Evolutionary conservation across 495 filamentous ascomycete genomes (phyloP).

Genomic region (Immersiella caudata): DNA sequence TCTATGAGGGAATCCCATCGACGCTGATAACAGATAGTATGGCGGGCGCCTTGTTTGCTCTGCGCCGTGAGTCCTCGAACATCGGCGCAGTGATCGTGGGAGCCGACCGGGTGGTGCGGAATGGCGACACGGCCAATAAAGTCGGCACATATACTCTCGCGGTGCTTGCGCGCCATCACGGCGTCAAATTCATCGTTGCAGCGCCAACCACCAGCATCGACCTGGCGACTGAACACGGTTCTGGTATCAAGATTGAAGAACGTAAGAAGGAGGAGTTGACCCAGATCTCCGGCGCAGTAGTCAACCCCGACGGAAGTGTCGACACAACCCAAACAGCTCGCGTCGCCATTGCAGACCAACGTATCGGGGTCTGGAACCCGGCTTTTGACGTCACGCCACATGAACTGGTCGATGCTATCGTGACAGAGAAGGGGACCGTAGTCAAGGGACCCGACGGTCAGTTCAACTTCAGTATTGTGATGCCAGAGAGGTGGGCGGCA

Average conservation of each 20-base stretch:
- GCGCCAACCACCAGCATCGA: constrained; percentile 95
- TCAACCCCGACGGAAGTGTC: constrained; percentile 51
- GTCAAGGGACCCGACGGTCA: constrained; percentile 72
- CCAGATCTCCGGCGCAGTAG: constrained; percentile 72
- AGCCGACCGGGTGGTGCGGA: constrained; percentile 91
- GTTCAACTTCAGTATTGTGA: constrained; percentile 66
- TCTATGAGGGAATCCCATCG: constrained; percentile 89
- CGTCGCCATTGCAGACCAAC: constrained; percentile 77
- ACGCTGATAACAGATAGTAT: constrained; percentile 96
- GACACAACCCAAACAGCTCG: constrained; percentile 61
- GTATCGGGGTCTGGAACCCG: constrained; percentile 90
- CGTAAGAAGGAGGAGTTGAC: constrained; percentile 77
- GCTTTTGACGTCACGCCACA: constrained; percentile 93
- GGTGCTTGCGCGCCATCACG: constrained; percentile 81
- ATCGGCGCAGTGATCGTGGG: constrained; percentile 90
- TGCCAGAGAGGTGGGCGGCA: constrained; percentile 54
- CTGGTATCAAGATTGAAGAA: constrained; percentile 85
- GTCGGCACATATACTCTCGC: constrained; percentile 95
- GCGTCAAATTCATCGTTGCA: constrained; percentile 91
- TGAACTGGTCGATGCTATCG: constrained; percentile 85
- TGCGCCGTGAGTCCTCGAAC: constrained; percentile 56
- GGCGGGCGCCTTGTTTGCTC: constrained; percentile 77
- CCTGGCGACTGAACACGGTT: constrained; percentile 71
- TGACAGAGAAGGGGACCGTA: constrained; percentile 88
- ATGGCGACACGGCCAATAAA: constrained; percentile 98